Evolutionary conservation across 1,139 yeast genomes (phyloP).

Genomic region (Lodderomyces beijingensis): DNA sequence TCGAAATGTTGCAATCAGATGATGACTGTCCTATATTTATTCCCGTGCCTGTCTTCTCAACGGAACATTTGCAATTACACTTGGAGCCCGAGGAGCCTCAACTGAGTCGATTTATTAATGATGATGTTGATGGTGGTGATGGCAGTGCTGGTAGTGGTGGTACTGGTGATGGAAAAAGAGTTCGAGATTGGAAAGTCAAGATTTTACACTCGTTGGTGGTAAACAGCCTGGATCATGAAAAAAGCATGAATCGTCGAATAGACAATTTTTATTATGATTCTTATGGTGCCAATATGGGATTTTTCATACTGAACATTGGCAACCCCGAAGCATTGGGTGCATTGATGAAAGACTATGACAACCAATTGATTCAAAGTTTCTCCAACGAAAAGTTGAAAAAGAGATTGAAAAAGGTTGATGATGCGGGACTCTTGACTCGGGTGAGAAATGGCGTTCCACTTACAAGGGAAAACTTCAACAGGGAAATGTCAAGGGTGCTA

Average conservation of each 20-base stretch:
- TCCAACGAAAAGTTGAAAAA: slow-evolving; percentile 25
- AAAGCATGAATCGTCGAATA: neutral
- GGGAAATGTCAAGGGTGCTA: slow-evolving; percentile 34
- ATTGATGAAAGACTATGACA: slow-evolving; percentile 20
- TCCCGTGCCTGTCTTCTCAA: slow-evolving; percentile 35
- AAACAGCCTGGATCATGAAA: neutral
- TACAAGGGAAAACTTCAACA: slow-evolving; percentile 2
- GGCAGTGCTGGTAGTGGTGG: neutral
- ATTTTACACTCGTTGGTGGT: slow-evolving; percentile 24
- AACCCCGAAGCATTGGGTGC: slow-evolving; percentile 14
- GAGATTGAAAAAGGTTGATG: slow-evolving; percentile 17
- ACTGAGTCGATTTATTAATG: slow-evolving; percentile 1
- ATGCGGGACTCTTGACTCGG: no score
- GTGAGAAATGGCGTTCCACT: slow-evolving; percentile 1
- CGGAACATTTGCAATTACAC: slow-evolving; percentile 30
- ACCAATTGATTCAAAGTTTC: slow-evolving; percentile 18
- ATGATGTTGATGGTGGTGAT: neutral
- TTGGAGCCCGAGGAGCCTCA: no score
- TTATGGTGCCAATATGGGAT: slow-evolving; percentile 28
- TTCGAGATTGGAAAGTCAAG: slow-evolving; percentile 33
- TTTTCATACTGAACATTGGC: neutral
- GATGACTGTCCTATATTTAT: slow-evolving; percentile 32
- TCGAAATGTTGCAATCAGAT: slow-evolving; percentile 28
- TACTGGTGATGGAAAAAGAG: neutral
- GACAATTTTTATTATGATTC: slow-evolving; percentile 18